A percentile compares a stretch with the other conserved stretches of the same genome.
These are phyloP conservation scores for Pyrus bretschneideri DNA, from an alignment of 306 rosid species.

Conservation along the genomic window DNA sequence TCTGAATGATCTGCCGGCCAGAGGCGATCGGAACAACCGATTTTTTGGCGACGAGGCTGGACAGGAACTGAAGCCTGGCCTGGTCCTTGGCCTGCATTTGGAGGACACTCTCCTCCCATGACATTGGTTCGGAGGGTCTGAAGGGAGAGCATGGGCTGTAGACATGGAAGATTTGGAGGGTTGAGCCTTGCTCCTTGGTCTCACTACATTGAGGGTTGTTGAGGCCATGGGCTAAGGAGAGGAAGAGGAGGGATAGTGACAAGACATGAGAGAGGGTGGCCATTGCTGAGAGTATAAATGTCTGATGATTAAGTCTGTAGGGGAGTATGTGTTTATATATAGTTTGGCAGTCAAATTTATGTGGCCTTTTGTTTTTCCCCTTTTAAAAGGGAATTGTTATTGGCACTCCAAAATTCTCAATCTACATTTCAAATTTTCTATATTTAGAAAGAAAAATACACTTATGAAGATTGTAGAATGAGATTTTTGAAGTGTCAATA, in stretches of 20 bases:
- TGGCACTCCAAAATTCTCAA: too few species aligned
- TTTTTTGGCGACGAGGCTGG: conserved; percentile 42
- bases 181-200: conserved; percentile 39
- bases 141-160: conserved; percentile 71
- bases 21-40: conserved; percentile 77
- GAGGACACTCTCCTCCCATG: conserved; percentile 77
- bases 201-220: conserved; percentile 36
- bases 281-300: conserved; percentile 24
- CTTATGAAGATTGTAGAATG: too few species aligned
- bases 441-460: too few species aligned
- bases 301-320: conserved; percentile 8
- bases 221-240: conserved; percentile 29
- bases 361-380: background rate
- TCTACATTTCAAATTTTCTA: too few species aligned
- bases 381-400: too few species aligned
- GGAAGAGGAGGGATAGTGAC: conserved; percentile 11
- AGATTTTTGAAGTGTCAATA: too few species aligned
- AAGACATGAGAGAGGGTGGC: conserved; percentile 14
- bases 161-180: conserved; percentile 62
- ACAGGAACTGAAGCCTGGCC: conserved; percentile 44
- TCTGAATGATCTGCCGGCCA: conserved; percentile 69
- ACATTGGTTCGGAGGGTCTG: conserved; percentile 41
- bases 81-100: conserved; percentile 54
- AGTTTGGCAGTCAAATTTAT: background rate
- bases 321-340: conserved; percentile 21